Percentiles rank a stretch among this genome's conserved stretches.
Conservation (phyloP, 352 stramenopile species). For the Globisporangium mamillatum region DNA sequence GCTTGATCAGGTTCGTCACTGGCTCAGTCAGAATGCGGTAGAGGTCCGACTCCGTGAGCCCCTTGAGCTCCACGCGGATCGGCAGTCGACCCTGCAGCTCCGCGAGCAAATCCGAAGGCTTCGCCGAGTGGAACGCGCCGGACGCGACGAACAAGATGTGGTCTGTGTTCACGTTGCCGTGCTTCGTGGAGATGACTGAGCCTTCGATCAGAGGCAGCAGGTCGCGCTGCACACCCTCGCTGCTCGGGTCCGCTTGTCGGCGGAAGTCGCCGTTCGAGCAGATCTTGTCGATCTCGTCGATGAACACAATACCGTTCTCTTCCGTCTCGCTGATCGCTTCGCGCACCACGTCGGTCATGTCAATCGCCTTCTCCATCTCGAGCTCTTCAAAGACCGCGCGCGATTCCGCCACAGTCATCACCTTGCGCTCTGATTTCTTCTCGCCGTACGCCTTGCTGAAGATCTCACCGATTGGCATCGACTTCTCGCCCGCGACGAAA, state of each 20-base stretch:
- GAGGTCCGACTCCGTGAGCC: slow-evolving; percentile 97
- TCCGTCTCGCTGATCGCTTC: slow-evolving; percentile 92
- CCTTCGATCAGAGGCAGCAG: slow-evolving; percentile 98
- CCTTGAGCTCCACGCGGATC: slow-evolving; percentile 98
- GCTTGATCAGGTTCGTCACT: slow-evolving; percentile 97
- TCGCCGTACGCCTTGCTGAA: slow-evolving; percentile 71
- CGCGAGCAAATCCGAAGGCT: slow-evolving; percentile 97
- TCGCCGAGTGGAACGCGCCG: slow-evolving; percentile 97
- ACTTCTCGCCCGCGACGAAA: slow-evolving; percentile 69
- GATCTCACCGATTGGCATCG: slow-evolving; percentile 64
- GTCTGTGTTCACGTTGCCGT: slow-evolving; percentile 99
- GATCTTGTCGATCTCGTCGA: slow-evolving; percentile 99
- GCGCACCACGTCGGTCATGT: slow-evolving; percentile 87
- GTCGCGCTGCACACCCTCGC: slow-evolving; percentile 98
- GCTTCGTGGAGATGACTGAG: slow-evolving; percentile 97
- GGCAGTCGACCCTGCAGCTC: slow-evolving; percentile 98
- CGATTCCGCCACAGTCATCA: slow-evolving; percentile 93
- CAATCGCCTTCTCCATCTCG: slow-evolving; percentile 94
- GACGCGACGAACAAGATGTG: slow-evolving; percentile 99
- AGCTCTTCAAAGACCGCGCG: slow-evolving; percentile 93
- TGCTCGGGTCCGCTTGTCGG: slow-evolving; percentile 93
- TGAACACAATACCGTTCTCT: slow-evolving; percentile 99
- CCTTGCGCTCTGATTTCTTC: slow-evolving; percentile 90
- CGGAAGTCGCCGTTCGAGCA: slow-evolving; percentile 94
- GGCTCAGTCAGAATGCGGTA: slow-evolving; percentile 99